Conservation (phyloP, 192 early-diverging fungal genomes). For the Coemansia aciculifera region DNA sequence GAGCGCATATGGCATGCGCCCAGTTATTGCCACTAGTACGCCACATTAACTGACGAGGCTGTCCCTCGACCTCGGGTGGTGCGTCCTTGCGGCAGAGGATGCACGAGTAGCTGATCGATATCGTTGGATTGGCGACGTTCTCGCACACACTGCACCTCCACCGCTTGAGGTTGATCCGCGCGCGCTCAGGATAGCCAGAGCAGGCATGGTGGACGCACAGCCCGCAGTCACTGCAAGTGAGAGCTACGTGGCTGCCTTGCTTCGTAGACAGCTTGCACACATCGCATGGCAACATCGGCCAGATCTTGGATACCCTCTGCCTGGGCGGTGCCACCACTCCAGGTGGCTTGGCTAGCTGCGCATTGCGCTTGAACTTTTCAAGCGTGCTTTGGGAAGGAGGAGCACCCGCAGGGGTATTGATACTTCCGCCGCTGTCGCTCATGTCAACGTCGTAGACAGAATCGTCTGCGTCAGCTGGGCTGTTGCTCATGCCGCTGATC, state of each 20-base stretch:
- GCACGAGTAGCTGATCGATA: slow-evolving; percentile 66
- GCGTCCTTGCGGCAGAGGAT: slow-evolving; percentile 59
- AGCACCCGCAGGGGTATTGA: background rate
- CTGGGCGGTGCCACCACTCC: slow-evolving; percentile 14
- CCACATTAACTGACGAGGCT: slow-evolving; percentile 58
- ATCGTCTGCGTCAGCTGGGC: background rate
- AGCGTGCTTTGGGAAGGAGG: background rate
- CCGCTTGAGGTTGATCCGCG: slow-evolving; percentile 25
- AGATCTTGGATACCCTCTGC: slow-evolving; percentile 15
- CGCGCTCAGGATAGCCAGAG: slow-evolving; percentile 38
- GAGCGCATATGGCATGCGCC: slow-evolving; percentile 72
- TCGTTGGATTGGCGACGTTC: slow-evolving; percentile 61
- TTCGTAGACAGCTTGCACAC: slow-evolving; percentile 34
- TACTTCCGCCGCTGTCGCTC: background rate
- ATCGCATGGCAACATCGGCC: slow-evolving; percentile 38
- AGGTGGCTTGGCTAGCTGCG: slow-evolving; percentile 13
- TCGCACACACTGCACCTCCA: slow-evolving; percentile 65
- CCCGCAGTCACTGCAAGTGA: slow-evolving; percentile 50
- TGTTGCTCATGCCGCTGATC: background rate
- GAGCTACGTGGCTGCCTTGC: slow-evolving; percentile 8
- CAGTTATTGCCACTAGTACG: slow-evolving; percentile 74
- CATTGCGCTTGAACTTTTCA: slow-evolving; percentile 5
- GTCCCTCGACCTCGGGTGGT: background rate
- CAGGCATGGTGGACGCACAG: slow-evolving; percentile 49
- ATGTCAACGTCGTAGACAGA: background rate